A percentile compares a stretch with the other conserved stretches of the same genome.
These are phyloP conservation scores for Globisporangium megalacanthum DNA, from an alignment of 352 stramenopile genomes.

Conservation along the genomic window DNA sequence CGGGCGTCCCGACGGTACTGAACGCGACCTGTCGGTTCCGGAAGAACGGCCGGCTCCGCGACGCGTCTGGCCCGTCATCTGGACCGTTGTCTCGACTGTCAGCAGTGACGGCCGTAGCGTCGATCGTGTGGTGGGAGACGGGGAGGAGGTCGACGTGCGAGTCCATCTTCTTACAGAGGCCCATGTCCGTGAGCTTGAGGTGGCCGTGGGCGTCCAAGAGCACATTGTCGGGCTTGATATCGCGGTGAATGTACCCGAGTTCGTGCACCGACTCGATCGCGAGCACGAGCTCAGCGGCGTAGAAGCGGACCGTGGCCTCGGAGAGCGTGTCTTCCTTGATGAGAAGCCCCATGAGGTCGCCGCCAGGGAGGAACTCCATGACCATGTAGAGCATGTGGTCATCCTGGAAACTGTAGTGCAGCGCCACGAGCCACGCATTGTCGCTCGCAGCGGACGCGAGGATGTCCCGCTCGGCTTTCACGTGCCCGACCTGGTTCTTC, in stretches of 20 bases:
- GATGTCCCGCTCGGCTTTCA: constrained; percentile 97
- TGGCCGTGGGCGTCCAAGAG: constrained; percentile 97
- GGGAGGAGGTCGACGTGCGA: constrained; percentile 76
- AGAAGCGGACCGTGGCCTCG: constrained; percentile 90
- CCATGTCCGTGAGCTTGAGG: constrained; percentile 99
- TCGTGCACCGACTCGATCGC: constrained; percentile 98
- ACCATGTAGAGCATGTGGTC: constrained; percentile 89
- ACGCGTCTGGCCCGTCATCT: constrained; percentile 27
- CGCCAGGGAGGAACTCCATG: constrained; percentile 99
- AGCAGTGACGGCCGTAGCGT: constrained; percentile 21
- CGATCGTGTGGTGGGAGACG: constrained; percentile 66
- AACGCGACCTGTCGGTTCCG: constrained; percentile 90
- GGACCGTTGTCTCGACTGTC: no score
- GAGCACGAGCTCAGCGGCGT: constrained; percentile 97
- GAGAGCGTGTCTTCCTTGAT: constrained; percentile 98
- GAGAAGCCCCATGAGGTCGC: constrained; percentile 99
- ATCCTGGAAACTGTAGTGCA: constrained; percentile 98
- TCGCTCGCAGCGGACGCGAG: constrained; percentile 91
- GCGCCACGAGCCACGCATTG: constrained; percentile 95
- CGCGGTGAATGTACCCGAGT: constrained; percentile 98
- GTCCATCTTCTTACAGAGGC: constrained; percentile 96
- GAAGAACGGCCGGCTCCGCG: constrained; percentile 48
- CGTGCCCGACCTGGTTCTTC: constrained; percentile 95
- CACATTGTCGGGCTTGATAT: constrained; percentile 98
- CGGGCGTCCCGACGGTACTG: constrained; percentile 95